Conservation (phyloP, 345 rosid species). For the Populus ilicifolia region DNA sequence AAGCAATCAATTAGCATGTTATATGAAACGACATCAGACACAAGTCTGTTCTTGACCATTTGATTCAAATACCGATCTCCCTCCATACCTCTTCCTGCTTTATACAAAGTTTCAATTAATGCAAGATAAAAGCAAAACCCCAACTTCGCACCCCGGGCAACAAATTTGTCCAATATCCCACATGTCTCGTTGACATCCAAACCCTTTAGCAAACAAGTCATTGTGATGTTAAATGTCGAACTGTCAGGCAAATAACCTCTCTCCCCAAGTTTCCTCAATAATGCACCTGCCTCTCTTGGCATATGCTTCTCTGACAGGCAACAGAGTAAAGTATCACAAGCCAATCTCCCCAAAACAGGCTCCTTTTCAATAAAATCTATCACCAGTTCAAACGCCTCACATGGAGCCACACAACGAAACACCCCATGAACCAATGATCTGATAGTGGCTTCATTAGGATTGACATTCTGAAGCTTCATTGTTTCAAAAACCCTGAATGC, state of each 20-base stretch:
- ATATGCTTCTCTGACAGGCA: slow-evolving; percentile 60
- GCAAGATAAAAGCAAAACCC: slow-evolving; percentile 53
- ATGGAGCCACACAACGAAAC: slow-evolving; percentile 47
- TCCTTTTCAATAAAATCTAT: slow-evolving; percentile 50
- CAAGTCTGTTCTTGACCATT: slow-evolving; percentile 45
- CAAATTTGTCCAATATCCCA: slow-evolving; percentile 50
- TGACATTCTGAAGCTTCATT: slow-evolving; percentile 55
- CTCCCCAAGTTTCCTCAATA: slow-evolving; percentile 43
- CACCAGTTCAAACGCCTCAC: slow-evolving; percentile 53
- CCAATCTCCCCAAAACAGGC: slow-evolving; percentile 44
- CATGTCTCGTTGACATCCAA: slow-evolving; percentile 55
- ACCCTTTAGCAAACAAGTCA: slow-evolving; percentile 59
- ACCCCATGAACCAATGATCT: slow-evolving; percentile 75
- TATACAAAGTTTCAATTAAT: slow-evolving; percentile 58
- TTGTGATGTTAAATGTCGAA: slow-evolving; percentile 50
- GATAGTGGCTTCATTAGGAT: slow-evolving; percentile 73
- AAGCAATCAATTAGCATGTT: slow-evolving; percentile 76
- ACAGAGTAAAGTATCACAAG: slow-evolving; percentile 52
- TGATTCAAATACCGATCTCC: slow-evolving; percentile 48
- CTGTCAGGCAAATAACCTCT: slow-evolving; percentile 56
- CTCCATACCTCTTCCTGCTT: slow-evolving; percentile 38
- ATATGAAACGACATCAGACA: slow-evolving; percentile 53
- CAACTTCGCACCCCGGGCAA: slow-evolving; percentile 51
- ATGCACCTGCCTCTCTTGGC: slow-evolving; percentile 66
- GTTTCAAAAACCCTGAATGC: slow-evolving; percentile 51